Conservation (phyloP, 2,329 filamentous ascomycete genomes). For the Neofusicoccum ribis region DNA sequence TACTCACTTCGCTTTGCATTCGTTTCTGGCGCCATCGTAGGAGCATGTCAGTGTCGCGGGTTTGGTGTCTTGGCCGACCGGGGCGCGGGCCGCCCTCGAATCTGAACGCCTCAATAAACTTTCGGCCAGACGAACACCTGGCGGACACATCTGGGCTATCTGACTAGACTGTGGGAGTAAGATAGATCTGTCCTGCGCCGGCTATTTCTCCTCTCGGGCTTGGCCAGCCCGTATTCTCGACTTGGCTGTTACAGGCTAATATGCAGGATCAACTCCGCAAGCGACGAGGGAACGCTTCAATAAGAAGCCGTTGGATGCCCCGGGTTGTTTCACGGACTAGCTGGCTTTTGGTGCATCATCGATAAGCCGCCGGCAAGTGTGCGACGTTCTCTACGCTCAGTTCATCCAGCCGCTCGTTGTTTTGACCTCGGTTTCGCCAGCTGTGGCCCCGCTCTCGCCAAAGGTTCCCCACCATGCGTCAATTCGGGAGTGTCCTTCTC, state of each 20-base stretch:
- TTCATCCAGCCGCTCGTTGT: neutral
- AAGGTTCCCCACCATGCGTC: neutral
- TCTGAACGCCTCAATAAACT: neutral
- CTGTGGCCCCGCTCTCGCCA: neutral
- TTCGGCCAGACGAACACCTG: neutral
- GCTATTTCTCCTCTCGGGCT: neutral
- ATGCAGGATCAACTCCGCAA: constrained; percentile 1
- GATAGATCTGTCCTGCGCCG: neutral
- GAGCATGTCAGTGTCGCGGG: neutral
- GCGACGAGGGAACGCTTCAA: neutral
- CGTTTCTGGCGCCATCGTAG: neutral
- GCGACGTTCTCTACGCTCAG: too few relatives aligned
- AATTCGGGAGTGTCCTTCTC: neutral
- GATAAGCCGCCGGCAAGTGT: neutral
- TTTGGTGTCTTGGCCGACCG: neutral
- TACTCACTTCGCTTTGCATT: neutral
- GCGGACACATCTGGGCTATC: too few relatives aligned
- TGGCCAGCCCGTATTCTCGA: constrained; percentile 9
- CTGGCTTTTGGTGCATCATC: neutral
- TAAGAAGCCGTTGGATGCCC: neutral
- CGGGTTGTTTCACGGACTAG: neutral
- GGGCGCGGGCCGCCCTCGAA: neutral
- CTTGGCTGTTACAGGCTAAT: constrained; percentile 17
- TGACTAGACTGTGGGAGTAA: neutral
- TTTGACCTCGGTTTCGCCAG: neutral